Evolutionary conservation across 2,329 filamentous ascomycete species (phyloP), one percentile per base, ranked within the genome.

Genomic region (Xylaria sp.): DNA sequence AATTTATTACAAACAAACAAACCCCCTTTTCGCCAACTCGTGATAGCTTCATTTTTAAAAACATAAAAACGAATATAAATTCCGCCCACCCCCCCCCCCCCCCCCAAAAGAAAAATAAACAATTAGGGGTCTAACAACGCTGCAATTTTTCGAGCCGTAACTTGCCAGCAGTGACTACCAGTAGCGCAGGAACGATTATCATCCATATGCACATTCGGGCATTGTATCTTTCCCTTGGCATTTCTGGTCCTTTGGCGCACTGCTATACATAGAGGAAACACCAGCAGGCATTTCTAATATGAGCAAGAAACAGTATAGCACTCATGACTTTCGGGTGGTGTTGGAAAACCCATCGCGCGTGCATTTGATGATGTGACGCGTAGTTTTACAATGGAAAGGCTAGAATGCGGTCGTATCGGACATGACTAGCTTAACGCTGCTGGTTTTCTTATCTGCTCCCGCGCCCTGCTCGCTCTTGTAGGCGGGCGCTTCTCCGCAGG

Each of bases 401-500:
- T 6, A 27, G 11, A 6, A 3, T 49, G 13, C 29, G 15, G 27
- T 7, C 25, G 9, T 29, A 17, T 29, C 25, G 1, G 45, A 17
- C 22, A 17, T 49, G n/a, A 20, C 22, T 33, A 13, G 20, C 33
- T 25, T 9, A 42, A 29, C 38, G 17, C 22, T 29, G 15, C 10
- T 11, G 29, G 6, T 44, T 5, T 15, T 13, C 17, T 59, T 27
- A 54, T 61, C 1, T 3, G 20, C 36, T 25, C n/a, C 58, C 38
- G 17, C 38, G 36, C 25, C 27, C 17, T 36, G 15, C 27, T 15
- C 45, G 44, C 44, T 50, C 33, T 53, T 39, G 63, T 15, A 66
- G 45, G 4, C 57, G 63, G 36, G 63, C 63, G n/a, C 63, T 66
- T 58, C 63, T 56, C 10, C 63, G 44, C 13, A 44, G 10, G 11